These are phyloP conservation scores for Arbutus unedo DNA, from an alignment of 148 eudicot genomes.

Conservation along the genomic window DNA sequence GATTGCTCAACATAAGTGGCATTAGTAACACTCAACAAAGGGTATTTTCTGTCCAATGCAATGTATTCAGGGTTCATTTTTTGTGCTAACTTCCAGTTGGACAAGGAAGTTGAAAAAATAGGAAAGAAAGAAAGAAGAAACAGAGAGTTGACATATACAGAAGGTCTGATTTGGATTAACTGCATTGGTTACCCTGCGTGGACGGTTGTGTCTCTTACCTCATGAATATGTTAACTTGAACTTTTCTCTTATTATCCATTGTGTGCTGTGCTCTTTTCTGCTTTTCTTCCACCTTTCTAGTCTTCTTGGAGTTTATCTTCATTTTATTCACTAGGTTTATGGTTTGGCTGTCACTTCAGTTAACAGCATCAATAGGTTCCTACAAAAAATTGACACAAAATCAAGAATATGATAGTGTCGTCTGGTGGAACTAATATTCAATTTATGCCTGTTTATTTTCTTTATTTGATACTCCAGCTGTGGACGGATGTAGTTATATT, in stretches of 20 bases:
- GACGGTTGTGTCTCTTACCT: neutral
- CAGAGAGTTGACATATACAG: neutral
- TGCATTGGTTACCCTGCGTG: neutral
- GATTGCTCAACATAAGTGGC: constrained; percentile 3
- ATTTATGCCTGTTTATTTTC: neutral
- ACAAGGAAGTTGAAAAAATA: neutral
- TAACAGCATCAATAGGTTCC: neutral
- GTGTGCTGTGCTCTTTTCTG: neutral
- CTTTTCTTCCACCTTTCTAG: neutral
- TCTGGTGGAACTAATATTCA: neutral
- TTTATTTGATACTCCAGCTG: neutral
- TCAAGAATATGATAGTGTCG: neutral
- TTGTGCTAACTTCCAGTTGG: neutral
- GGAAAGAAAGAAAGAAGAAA: neutral
- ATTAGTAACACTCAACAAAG: neutral
- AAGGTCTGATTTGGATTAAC: constrained; percentile 6
- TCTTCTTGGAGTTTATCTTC: neutral
- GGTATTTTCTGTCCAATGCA: neutral
- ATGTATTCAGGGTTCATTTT: neutral
- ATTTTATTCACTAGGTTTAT: constrained; percentile 1
- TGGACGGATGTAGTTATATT: neutral
- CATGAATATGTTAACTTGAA: neutral
- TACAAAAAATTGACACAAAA: neutral
- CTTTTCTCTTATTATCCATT: neutral
- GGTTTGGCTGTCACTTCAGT: neutral